Conservation (phyloP, 2,329 filamentous ascomycete species). For the Grosmannia clavigera region DNA sequence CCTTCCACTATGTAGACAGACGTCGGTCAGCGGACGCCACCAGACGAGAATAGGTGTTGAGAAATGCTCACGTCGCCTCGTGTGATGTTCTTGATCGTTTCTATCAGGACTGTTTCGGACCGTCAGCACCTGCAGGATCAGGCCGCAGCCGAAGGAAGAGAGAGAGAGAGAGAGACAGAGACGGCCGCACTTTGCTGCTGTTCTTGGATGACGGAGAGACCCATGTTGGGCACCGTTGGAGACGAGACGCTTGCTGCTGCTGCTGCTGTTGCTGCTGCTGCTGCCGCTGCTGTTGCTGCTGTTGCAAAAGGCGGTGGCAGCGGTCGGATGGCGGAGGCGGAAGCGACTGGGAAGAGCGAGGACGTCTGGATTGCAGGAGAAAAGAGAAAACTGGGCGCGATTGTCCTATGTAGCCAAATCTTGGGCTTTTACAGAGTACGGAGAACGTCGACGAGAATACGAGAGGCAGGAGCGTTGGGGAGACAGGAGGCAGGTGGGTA, state of each 20-base stretch:
- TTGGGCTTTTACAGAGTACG: too few species aligned
- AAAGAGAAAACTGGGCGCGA: neutral
- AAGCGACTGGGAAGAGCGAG: neutral
- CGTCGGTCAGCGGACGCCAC: neutral
- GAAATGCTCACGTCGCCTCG: slow-evolving; percentile 58
- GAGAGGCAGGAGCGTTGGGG: neutral
- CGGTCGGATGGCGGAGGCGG: neutral
- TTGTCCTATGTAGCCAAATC: too few species aligned
- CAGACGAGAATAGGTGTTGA: neutral
- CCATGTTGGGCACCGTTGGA: slow-evolving; percentile 46
- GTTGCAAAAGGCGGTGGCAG: neutral
- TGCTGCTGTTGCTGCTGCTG: too few species aligned
- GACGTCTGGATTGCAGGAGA: neutral
- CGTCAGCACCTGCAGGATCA: neutral
- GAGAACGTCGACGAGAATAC: neutral
- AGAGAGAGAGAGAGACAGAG: slow-evolving; percentile 1
- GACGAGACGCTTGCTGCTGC: neutral
- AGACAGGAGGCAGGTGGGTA: neutral
- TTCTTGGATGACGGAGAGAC: slow-evolving; percentile 70
- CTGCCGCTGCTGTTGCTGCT: neutral
- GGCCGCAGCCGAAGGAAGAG: slow-evolving; percentile 2
- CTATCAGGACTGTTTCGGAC: slow-evolving; percentile 48
- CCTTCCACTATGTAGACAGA: slow-evolving; percentile 70
- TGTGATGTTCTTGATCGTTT: slow-evolving; percentile 64
- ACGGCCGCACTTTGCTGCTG: slow-evolving; percentile 57